Percentiles rank a stretch among this genome's conserved stretches.
phyloP scores from a whole-genome alignment of 2,329 filamentous ascomycete genomes.

The Monilinia aucupariae region DNA sequence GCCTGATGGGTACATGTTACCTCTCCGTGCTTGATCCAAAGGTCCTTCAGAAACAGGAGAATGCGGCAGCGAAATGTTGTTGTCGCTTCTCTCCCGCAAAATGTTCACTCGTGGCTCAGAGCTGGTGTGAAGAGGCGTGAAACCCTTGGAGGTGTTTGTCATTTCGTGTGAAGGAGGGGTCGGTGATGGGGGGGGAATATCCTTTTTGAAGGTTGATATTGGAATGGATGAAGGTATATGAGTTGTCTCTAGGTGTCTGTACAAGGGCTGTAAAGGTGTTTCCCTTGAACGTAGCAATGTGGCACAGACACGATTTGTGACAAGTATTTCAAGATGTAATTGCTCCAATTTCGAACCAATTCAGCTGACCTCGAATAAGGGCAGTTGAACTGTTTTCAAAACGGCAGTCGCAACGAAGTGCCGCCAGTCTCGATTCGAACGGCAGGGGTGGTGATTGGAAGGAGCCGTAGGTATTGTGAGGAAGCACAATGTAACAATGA shows the following conservation, averaged over 20 bases:
- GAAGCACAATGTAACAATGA: slow-evolving; percentile 17
- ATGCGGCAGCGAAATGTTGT: slow-evolving; percentile 22
- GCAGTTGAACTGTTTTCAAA: slow-evolving; percentile 18
- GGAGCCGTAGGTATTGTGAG: slow-evolving; percentile 17
- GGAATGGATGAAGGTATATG: slow-evolving; percentile 8
- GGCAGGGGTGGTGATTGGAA: slow-evolving; percentile 20
- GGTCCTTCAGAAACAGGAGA: slow-evolving; percentile 25
- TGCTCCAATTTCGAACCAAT: slow-evolving; percentile 24
- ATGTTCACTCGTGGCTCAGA: slow-evolving; percentile 17
- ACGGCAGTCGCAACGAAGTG: slow-evolving; percentile 30
- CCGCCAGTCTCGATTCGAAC: slow-evolving; percentile 27
- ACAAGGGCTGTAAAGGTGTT: slow-evolving; percentile 21
- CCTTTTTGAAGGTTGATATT: slow-evolving; percentile 24
- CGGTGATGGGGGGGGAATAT: slow-evolving; percentile 28
- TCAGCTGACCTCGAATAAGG: slow-evolving; percentile 24
- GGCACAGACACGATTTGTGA: slow-evolving; percentile 28
- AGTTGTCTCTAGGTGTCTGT: slow-evolving; percentile 12
- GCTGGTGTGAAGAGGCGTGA: slow-evolving; percentile 12
- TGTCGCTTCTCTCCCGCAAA: slow-evolving; percentile 21
- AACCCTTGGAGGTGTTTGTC: slow-evolving; percentile 23
- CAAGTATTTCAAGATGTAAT: slow-evolving; percentile 26
- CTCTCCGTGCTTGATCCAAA: slow-evolving; percentile 20
- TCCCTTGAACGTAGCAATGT: slow-evolving; percentile 25
- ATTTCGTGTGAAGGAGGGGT: slow-evolving; percentile 24
- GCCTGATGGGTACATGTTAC: slow-evolving; percentile 27